A percentile compares a stretch with the other conserved stretches of the same genome.
These are phyloP conservation scores for Malassezia psittaci DNA, from an alignment of 1,284 basidiomycete species.

Conservation along the genomic window DNA sequence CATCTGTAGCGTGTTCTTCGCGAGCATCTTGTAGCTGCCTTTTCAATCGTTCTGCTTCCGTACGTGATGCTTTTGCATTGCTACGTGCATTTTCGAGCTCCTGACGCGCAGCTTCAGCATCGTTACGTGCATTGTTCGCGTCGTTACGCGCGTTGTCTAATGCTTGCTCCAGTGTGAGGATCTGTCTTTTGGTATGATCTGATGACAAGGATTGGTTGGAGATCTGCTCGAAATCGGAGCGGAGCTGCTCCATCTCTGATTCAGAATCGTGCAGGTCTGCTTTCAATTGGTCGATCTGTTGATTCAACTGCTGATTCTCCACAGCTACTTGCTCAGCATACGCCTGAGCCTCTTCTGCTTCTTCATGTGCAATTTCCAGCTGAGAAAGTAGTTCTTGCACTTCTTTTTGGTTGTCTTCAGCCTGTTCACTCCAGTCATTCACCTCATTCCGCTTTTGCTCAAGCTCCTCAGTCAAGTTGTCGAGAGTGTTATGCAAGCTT, in stretches of 20 bases:
- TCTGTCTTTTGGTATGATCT: too few species aligned
- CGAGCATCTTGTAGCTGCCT: conserved; percentile 11
- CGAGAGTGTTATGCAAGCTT: too few species aligned
- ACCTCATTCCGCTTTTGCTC: background rate
- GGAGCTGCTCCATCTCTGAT: too few species aligned
- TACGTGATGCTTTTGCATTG: background rate
- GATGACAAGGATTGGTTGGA: too few species aligned
- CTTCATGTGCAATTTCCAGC: background rate
- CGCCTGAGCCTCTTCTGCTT: background rate
- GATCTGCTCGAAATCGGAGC: too few species aligned
- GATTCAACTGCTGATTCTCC: too few species aligned
- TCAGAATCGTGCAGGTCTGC: too few species aligned
- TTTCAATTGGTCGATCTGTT: too few species aligned
- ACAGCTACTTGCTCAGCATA: background rate
- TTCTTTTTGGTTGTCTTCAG: background rate
- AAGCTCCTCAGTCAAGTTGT: too few species aligned
- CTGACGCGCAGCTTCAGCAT: background rate
- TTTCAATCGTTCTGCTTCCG: background rate
- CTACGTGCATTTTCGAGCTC: background rate
- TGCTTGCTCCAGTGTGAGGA: background rate
- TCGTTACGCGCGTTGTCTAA: conserved; percentile 14
- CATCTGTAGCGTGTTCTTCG: conserved; percentile 16
- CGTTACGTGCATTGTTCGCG: background rate
- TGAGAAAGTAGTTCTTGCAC: background rate
- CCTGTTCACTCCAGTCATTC: background rate